Base-by-base conservation (phyloP, 1,284 basidiomycete genomes). In the Wolfiporia cocos region DNA sequence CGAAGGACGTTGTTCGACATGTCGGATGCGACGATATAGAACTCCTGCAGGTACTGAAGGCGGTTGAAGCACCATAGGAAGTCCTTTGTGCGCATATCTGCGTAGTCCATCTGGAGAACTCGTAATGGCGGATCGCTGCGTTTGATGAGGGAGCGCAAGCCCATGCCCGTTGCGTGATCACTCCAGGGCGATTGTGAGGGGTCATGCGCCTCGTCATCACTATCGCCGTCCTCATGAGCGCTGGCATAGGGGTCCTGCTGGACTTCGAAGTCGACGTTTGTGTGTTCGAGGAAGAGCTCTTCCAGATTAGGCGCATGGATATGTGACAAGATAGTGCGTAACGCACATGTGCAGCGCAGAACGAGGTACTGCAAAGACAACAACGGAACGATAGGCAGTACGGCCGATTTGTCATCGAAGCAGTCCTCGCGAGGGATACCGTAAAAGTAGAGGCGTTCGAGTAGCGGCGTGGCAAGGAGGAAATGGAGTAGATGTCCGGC, bases 81-180 rank as follows among this genome's bases (percentile, higher is more conserved):
- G 56, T 87, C 84, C 61, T 86, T 86, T 36, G 82, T 86, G 32
- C 84, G 76, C 74, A 86, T 78, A 60, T 86, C 85, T 37, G 78
- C 79, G 50, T 79, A 82, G 54, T 86, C 80, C 84, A 87, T 87
- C 54, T 81, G 72, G 21, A 87, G 70, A 22, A 77, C 59, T 34
- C 68, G 67, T 30, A 87, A 63, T 11, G 81, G 79, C 2, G 84
- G 83, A 36, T 65, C 63, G 42, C 69, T 76, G 12, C 78, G 70
- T 9, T 61, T 55, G 29, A 86, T 69, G 41, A 87, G 71, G 39
- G 64, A 68, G 26, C 84, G 76, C 20, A 87, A 62, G n/a, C 83
- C 85, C 80, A 86, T 83, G 14, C 84, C 84, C 3, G 81, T 87
- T 22, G 81, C 79, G 42, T 73, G 78, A 58, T 87, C 85, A 46